Evolutionary conservation across 352 stramenopile species (phyloP), one percentile per base, ranked within the genome.

Genomic region (Halophytophthora polymorphica): DNA sequence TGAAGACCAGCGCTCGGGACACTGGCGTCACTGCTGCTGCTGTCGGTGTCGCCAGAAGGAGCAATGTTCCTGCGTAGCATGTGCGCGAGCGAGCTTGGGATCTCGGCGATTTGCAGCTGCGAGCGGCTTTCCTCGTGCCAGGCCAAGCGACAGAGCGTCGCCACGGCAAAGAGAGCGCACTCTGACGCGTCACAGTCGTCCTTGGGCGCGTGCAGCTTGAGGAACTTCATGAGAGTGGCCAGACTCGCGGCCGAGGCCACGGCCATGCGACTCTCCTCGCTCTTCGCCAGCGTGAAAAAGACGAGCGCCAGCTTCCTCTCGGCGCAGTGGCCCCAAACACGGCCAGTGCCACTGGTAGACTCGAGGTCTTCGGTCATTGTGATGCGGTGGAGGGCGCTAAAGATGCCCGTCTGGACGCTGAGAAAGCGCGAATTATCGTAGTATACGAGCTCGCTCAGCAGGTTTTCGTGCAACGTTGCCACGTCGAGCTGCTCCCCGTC

Each of bases 121-220:
- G 14, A 39, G 2, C 73, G 64, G 2, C 77, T 83, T 8, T 59
- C 45, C n/a, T 88, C 74, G 42, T 92, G 64, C 78, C 81, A 92
- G 7, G 64, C 66, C 12, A 92, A 44, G 19, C 71, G 63, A 39
- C 74, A 86, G 12, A 90, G 42, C 6, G 76, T 71, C 0, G 77
- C 69, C 7, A 74, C 62, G 6, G 68, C 76, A 23, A 71, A 79
- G 7, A 73, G 17, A 5, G 69, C 59, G 34, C 64, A 82, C 13
- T 66, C 58, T 0, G 50, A 58, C 8, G 50, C 39, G 2, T 41
- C 25, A 44, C 71, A 83, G 15, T 71, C 44, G 3, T 22, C 25
- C 37, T 54, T 62, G n/a, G 60, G 52, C 0, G 47, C 21, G 19
- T 77, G 65, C 1, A 52, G 58, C 15, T 54, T 46, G 22, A 76